phyloP scores from a whole-genome alignment of 305 asterid genomes.

The Fraxinus paxiana region DNA sequence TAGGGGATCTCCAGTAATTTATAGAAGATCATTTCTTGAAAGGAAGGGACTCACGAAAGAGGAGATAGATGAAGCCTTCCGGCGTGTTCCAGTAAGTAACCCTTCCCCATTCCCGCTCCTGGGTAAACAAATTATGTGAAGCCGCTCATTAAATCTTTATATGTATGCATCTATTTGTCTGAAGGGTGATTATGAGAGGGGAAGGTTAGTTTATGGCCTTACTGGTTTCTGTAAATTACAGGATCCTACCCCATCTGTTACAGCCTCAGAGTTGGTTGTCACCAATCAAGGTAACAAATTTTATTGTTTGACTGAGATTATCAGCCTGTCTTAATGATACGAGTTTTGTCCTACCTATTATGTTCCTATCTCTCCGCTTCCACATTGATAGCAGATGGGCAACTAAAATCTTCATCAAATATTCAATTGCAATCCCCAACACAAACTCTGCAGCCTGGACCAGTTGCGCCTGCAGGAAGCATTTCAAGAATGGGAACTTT shows the following conservation, averaged over 20 bases:
- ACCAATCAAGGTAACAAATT: conserved; percentile 55
- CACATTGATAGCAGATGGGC: conserved; percentile 48
- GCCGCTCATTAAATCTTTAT: not conserved
- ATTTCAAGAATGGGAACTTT: conserved; percentile 45
- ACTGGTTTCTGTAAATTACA: conserved; percentile 33
- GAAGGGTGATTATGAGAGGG: not conserved
- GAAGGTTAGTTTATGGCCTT: conserved; percentile 3
- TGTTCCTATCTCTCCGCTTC: conserved; percentile 13
- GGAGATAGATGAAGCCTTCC: conserved; percentile 98
- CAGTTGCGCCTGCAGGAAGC: conserved; percentile 26
- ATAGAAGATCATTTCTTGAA: conserved; percentile 97
- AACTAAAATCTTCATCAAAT: conserved; percentile 44
- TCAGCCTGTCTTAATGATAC: not conserved
- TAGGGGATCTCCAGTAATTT: conserved; percentile 83
- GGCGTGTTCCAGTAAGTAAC: conserved; percentile 79
- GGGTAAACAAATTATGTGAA: not conserved
- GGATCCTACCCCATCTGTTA: conserved; percentile 69
- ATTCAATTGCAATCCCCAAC: conserved; percentile 46
- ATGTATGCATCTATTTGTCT: not conserved
- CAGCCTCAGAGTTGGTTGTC: conserved; percentile 47
- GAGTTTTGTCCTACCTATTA: conserved; percentile 2
- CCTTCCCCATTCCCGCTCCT: not conserved
- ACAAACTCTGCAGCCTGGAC: conserved; percentile 49
- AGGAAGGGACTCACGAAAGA: conserved; percentile 95
- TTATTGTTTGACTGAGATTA: conserved; percentile 4